Evolutionary conservation across 2,329 filamentous ascomycete genomes (phyloP), one percentile per base, ranked within the genome.

Genomic region (Fusarium chuoi): DNA sequence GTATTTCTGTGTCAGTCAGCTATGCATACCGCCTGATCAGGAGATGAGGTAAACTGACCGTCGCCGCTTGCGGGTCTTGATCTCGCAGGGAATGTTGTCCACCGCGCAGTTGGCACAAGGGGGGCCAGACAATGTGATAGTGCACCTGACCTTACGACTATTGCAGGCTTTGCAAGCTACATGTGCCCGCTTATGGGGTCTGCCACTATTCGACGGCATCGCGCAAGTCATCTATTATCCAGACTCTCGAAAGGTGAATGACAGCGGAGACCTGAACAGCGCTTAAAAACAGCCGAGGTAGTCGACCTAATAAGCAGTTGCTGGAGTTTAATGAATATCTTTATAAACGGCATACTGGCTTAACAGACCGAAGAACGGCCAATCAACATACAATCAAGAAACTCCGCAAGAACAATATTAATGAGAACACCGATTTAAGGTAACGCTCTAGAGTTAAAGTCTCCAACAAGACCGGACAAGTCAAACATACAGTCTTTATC

Each of bases 21-120:
- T 35, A 35, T 52, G 11, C 0, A 18, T 14, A 30, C 13, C 9
- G 15, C 10, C 17, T 7, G 7, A 8, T 30, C 1, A 11, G 10
- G 28, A 26, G 2, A n/a, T 10, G 6, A 26, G 2, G 5, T 7
- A n/a, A 5, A 8, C 57, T 35, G 28, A 6, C 57, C 45, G 36
- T 26, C 45, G 28, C 9, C 36, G 45, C 45, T 60, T 60, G 1
- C 36, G 57, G 13, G 5, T 52, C n/a, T 60, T 15, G 2, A 52
- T 30, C n/a, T 60, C 45, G n/a, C 45, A 60, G 7, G 36, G 36
- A 49, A 60, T 15, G 18, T 52, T 17, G 15, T 52, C 57, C 28
- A 42, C 30, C 1, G 57, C 57, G 28, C 57, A 60, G 35, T 60
- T 60, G n/a, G 57, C 36, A 49, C 57, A 60, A 11, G 57, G 57